These are phyloP conservation scores for Helianthus tuberosus DNA, from an alignment of 129 eudicot species.

Conservation along the genomic window DNA sequence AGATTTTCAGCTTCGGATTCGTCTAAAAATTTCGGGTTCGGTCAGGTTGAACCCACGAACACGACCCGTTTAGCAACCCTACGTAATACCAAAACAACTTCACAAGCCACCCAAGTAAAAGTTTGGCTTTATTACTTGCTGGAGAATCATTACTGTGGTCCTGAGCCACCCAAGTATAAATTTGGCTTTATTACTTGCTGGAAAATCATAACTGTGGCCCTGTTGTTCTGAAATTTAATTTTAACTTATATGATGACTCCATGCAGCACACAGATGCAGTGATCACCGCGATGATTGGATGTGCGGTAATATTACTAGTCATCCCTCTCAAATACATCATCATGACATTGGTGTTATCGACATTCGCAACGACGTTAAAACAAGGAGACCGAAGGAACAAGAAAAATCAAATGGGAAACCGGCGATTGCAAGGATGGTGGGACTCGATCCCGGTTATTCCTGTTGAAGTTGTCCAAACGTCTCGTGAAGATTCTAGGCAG, in stretches of 20 bases:
- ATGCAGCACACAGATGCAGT: slow-evolving; percentile 72
- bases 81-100: neutral
- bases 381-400: slow-evolving; percentile 30
- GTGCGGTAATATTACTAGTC: slow-evolving; percentile 48
- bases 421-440: slow-evolving; percentile 87
- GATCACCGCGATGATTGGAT: slow-evolving; percentile 40
- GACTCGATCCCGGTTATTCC: slow-evolving; percentile 82
- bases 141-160: neutral
- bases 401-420: slow-evolving; percentile 54
- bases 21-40: too few relatives aligned
- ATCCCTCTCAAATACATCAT: slow-evolving; percentile 72
- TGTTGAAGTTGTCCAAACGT: slow-evolving; percentile 48
- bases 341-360: slow-evolving; percentile 39
- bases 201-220: neutral
- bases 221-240: neutral
- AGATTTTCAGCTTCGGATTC: too few relatives aligned
- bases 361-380: slow-evolving; percentile 48
- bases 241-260: neutral
- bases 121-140: neutral
- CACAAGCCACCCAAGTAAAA: neutral
- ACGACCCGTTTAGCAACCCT: too few relatives aligned
- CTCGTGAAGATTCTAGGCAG: slow-evolving; percentile 22
- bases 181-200: neutral
- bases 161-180: neutral
- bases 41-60: too few relatives aligned